These are phyloP conservation scores for Rhodotorula diobovata DNA, from an alignment of 768 basidiomycete species.

Conservation along the genomic window DNA sequence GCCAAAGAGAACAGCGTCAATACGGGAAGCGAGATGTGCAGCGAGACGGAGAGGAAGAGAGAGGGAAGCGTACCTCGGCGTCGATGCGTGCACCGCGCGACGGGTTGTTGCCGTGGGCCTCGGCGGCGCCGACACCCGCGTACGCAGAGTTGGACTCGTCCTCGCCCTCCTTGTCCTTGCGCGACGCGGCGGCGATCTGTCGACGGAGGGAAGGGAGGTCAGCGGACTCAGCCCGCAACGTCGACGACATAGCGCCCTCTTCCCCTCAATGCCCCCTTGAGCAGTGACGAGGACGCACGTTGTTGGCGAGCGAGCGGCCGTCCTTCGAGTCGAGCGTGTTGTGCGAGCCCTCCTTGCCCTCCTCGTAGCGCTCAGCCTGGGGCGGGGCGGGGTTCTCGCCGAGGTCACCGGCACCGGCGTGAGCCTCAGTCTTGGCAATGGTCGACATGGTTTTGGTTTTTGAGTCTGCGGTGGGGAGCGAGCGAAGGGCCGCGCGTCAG, in stretches of 20 bases:
- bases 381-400: conserved; percentile 29
- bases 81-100: conserved; percentile 33
- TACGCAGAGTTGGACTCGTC: neutral
- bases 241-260: too few species aligned
- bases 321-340: conserved; percentile 25
- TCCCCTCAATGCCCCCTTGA: too few species aligned
- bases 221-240: neutral
- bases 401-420: conserved; percentile 34
- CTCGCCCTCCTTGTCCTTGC: conserved; percentile 8
- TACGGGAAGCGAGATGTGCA: accelerated
- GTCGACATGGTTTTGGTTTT: conserved; percentile 11
- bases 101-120: conserved; percentile 30
- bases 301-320: conserved; percentile 17
- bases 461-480: neutral
- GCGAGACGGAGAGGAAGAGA: neutral
- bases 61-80: conserved; percentile 12
- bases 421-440: conserved; percentile 26
- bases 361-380: conserved; percentile 10
- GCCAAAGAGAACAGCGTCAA: neutral
- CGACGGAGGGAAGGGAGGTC: too few species aligned
- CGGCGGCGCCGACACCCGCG: conserved; percentile 18
- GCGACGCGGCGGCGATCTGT: conserved; percentile 32
- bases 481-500: neutral
- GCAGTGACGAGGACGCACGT: neutral
- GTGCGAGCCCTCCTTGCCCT: conserved; percentile 35